Evolutionary conservation across 169 alveolate species (phyloP).

Genomic region (Cardiosporidium cionae): DNA sequence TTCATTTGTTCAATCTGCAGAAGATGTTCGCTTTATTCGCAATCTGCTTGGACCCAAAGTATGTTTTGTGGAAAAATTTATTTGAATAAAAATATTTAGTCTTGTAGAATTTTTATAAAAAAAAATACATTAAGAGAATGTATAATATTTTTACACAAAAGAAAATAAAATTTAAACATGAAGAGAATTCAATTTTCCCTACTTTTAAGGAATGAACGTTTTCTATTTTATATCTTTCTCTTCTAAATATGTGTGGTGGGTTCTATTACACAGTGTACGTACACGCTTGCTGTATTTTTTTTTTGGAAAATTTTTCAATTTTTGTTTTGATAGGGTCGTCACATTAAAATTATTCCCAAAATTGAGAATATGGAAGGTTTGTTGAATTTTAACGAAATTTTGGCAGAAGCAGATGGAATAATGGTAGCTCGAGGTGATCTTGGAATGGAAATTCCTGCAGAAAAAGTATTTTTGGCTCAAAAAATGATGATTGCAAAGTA

Average conservation of each 20-base stretch:
- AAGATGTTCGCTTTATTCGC: constrained; percentile 69
- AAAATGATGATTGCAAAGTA: constrained; percentile 88
- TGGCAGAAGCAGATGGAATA: constrained; percentile 92
- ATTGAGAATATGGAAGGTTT: constrained; percentile 96
- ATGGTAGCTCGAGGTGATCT: constrained; percentile 98
- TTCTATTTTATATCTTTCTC: too few species aligned
- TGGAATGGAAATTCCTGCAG: constrained; percentile 97
- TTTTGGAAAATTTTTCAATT: neutral
- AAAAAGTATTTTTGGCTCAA: constrained; percentile 92
- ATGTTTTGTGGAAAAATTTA: neutral
- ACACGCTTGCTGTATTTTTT: too few species aligned
- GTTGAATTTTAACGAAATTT: constrained; percentile 85
- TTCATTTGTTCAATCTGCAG: constrained; percentile 62
- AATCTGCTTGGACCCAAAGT: constrained; percentile 67
- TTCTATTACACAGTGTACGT: too few species aligned
- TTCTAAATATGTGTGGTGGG: too few species aligned
- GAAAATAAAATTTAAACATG: too few species aligned
- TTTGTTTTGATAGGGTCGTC: constrained; percentile 67
- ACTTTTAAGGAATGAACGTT: too few species aligned
- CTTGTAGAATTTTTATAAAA: too few species aligned
- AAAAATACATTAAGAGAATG: too few species aligned
- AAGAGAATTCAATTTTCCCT: too few species aligned
- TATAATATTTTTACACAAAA: too few species aligned
- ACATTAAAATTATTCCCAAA: constrained; percentile 90
- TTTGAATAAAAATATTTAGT: too few species aligned